Evolutionary conservation across 1,284 basidiomycete species (phyloP).

Genomic region (Leccinum angustisporum): DNA sequence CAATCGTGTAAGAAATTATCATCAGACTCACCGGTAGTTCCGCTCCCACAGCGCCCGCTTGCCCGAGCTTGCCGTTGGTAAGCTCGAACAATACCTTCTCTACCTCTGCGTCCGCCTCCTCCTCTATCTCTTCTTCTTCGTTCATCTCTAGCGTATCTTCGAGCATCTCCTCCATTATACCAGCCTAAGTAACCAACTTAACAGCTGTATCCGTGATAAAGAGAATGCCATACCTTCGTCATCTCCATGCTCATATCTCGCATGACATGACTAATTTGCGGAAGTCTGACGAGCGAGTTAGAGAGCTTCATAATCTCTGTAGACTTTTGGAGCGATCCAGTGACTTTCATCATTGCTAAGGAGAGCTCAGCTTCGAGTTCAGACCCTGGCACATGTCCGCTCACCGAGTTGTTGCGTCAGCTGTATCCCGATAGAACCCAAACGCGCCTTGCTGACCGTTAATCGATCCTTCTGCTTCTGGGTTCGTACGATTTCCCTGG

Average conservation of each 20-base stretch:
- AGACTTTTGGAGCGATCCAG: slow-evolving; percentile 94
- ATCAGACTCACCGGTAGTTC: slow-evolving; percentile 73
- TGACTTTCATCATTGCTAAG: slow-evolving; percentile 94
- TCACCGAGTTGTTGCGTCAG: slow-evolving; percentile 91
- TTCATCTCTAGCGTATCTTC: slow-evolving; percentile 85
- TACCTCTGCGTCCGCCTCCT: slow-evolving; percentile 96
- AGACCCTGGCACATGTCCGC: slow-evolving; percentile 28
- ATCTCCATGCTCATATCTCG: slow-evolving; percentile 98
- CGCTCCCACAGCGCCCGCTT: slow-evolving; percentile 71
- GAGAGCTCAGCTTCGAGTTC: background rate
- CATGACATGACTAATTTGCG: slow-evolving; percentile 92
- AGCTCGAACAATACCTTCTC: slow-evolving; percentile 96
- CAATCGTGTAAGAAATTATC: slow-evolving; percentile 1
- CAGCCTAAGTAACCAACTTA: slow-evolving; percentile 56
- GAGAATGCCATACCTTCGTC: slow-evolving; percentile 75
- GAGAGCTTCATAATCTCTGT: slow-evolving; percentile 99
- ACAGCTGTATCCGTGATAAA: background rate
- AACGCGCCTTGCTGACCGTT: slow-evolving; percentile 88
- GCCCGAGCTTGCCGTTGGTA: slow-evolving; percentile 93
- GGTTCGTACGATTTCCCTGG: slow-evolving; percentile 91
- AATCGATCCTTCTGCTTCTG: slow-evolving; percentile 94
- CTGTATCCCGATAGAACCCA: slow-evolving; percentile 91
- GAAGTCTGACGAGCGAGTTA: slow-evolving; percentile 88
- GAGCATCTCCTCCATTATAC: slow-evolving; percentile 93
- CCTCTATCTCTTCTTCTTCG: slow-evolving; percentile 93